These are phyloP conservation scores for Penicillium verrucosum DNA, from an alignment of 2,329 filamentous ascomycete species.

Conservation along the genomic window DNA sequence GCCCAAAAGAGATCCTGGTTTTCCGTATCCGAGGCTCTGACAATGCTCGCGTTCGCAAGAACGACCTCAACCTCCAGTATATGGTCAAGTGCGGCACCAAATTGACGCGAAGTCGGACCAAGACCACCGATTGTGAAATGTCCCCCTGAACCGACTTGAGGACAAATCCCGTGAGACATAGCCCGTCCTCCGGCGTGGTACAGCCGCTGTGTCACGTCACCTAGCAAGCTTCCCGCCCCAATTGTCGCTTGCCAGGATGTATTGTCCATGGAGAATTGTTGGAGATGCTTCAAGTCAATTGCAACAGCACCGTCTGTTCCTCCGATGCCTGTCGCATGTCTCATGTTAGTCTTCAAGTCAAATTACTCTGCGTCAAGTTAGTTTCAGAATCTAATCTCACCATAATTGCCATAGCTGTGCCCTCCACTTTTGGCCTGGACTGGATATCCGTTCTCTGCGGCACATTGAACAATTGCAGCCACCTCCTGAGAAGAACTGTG, in stretches of 20 bases:
- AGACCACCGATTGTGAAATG: constrained; percentile 38
- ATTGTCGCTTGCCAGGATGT: constrained; percentile 33
- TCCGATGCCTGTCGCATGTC: not conserved
- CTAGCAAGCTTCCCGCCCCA: constrained; percentile 30
- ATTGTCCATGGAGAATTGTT: constrained; percentile 33
- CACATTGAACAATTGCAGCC: constrained; percentile 48
- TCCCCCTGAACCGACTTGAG: constrained; percentile 36
- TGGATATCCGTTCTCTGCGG: constrained; percentile 41
- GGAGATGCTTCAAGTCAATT: constrained; percentile 32
- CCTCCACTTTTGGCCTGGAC: constrained; percentile 55
- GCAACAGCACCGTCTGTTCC: constrained; percentile 31
- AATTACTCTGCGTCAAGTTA: not conserved
- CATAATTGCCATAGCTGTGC: constrained; percentile 53
- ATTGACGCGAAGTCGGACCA: constrained; percentile 45
- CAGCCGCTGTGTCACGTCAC: constrained; percentile 27
- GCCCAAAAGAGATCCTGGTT: constrained; percentile 37
- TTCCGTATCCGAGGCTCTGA: constrained; percentile 28
- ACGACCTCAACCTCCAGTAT: constrained; percentile 50
- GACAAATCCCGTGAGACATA: constrained; percentile 37
- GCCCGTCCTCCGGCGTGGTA: constrained; percentile 28
- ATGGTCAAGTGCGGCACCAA: constrained; percentile 52
- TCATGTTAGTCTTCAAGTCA: not conserved
- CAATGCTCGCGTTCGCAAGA: constrained; percentile 38
- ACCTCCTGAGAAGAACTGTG: constrained; percentile 36
- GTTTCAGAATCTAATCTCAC: constrained; percentile 22